Conservation (phyloP, 805 yeast genomes). For the Priceomyces carsonii region DNA sequence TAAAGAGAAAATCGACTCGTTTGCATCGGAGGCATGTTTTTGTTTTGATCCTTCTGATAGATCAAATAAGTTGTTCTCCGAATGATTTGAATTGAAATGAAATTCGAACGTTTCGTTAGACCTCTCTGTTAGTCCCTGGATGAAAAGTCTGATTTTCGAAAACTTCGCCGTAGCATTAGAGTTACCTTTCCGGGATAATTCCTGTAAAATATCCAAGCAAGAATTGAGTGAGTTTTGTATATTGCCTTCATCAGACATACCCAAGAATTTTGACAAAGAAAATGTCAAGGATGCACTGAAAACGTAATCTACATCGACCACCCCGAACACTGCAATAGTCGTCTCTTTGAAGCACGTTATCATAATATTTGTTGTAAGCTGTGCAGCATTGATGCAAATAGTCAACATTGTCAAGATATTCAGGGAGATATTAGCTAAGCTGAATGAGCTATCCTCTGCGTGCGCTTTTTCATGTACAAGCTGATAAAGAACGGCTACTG, state of each 20-base stretch:
- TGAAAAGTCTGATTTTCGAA: too few relatives aligned
- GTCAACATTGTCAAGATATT: not conserved
- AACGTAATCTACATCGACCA: not conserved
- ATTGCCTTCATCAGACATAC: not conserved
- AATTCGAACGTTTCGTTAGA: too few relatives aligned
- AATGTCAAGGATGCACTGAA: not conserved
- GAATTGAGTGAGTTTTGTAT: conserved; percentile 1
- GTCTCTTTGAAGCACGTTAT: conserved; percentile 3
- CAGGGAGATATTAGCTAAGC: not conserved
- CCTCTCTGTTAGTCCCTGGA: too few relatives aligned
- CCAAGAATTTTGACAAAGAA: conserved; percentile 2
- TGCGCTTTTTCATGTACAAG: conserved; percentile 1
- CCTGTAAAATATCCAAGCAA: conserved; percentile 1
- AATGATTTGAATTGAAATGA: too few relatives aligned
- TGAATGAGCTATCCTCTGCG: not conserved
- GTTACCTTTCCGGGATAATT: conserved; percentile 1
- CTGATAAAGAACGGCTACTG: conserved; percentile 5
- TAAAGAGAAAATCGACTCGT: too few relatives aligned
- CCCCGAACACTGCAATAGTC: conserved; percentile 4
- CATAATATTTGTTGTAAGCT: conserved; percentile 4
- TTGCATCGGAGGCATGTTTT: too few relatives aligned
- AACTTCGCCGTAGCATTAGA: conserved; percentile 4
- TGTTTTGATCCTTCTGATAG: too few relatives aligned
- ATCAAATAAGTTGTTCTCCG: too few relatives aligned
- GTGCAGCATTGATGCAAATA: conserved; percentile 4